A percentile compares a stretch with the other conserved stretches of the same genome.
Conservation (phyloP, 1,139 yeast species). For the Saccharomyces hybrid region DNA sequence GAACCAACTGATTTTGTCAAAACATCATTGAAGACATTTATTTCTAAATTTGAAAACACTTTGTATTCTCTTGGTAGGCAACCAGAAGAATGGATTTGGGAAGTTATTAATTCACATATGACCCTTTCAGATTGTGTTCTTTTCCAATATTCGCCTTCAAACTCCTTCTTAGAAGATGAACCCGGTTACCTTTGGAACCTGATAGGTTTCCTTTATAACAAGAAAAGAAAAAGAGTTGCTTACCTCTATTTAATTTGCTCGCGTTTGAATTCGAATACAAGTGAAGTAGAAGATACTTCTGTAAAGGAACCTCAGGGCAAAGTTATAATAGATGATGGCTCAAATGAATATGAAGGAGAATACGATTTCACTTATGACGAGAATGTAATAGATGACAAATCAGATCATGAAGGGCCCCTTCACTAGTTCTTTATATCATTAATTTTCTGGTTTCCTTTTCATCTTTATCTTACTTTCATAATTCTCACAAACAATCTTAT, state of each 20-base stretch:
- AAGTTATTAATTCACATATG: constrained; percentile 73
- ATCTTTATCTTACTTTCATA: neutral
- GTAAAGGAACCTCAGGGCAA: constrained; percentile 31
- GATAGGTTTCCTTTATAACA: constrained; percentile 89
- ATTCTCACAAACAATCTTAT: neutral
- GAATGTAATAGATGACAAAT: constrained; percentile 32
- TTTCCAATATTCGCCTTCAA: constrained; percentile 70
- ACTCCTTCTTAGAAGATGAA: constrained; percentile 61
- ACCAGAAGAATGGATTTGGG: constrained; percentile 70
- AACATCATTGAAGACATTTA: constrained; percentile 45
- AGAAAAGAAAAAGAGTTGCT: constrained; percentile 83
- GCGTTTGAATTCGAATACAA: constrained; percentile 21
- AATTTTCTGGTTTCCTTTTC: neutral
- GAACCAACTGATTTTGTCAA: constrained; percentile 78
- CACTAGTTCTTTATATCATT: neutral
- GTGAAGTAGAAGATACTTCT: constrained; percentile 25
- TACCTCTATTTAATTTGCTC: constrained; percentile 56
- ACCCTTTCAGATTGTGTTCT: constrained; percentile 71
- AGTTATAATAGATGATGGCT: constrained; percentile 31
- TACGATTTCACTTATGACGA: constrained; percentile 39
- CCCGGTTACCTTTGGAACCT: constrained; percentile 67
- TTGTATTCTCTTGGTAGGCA: constrained; percentile 67
- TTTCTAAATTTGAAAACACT: constrained; percentile 70
- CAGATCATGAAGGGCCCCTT: constrained; percentile 19
- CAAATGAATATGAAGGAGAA: constrained; percentile 36